Evolutionary conservation across 2,329 filamentous ascomycete species (phyloP).

Genomic region (Sclerotinia spermophila): DNA sequence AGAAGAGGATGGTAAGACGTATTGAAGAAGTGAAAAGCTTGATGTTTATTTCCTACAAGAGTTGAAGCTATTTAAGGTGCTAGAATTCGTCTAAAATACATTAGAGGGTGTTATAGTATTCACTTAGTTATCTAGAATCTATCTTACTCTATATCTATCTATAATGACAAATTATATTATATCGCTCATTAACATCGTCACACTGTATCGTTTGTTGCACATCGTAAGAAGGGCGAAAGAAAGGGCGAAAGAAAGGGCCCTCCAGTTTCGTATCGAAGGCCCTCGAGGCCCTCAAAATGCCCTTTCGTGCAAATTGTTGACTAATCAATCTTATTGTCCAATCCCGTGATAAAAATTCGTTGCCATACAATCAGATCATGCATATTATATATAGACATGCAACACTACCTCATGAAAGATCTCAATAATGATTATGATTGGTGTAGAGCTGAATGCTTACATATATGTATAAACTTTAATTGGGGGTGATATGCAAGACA

Average conservation of each 20-base stretch:
- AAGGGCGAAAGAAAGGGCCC: background rate
- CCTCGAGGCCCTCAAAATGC: background rate
- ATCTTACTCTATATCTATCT: background rate
- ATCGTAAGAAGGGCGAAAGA: conserved; percentile 10
- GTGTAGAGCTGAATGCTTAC: background rate
- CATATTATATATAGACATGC: background rate
- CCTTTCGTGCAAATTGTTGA: background rate
- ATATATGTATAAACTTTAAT: background rate
- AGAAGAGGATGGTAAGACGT: no score
- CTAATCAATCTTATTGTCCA: background rate
- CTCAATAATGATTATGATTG: background rate
- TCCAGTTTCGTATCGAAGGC: background rate
- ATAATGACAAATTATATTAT: background rate
- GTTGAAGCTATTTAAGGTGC: no score
- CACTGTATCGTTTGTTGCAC: conserved; percentile 15
- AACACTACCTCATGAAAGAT: background rate
- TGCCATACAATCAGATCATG: background rate
- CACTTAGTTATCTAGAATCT: no score
- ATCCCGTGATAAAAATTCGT: background rate
- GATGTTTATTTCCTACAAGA: no score
- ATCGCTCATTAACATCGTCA: background rate
- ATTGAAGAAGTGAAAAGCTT: no score
- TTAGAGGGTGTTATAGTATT: no score
- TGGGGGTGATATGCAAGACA: background rate
- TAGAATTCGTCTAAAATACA: no score